Conservation (phyloP, 2,329 filamentous ascomycete genomes). For the Sphaceloma murrayae region DNA sequence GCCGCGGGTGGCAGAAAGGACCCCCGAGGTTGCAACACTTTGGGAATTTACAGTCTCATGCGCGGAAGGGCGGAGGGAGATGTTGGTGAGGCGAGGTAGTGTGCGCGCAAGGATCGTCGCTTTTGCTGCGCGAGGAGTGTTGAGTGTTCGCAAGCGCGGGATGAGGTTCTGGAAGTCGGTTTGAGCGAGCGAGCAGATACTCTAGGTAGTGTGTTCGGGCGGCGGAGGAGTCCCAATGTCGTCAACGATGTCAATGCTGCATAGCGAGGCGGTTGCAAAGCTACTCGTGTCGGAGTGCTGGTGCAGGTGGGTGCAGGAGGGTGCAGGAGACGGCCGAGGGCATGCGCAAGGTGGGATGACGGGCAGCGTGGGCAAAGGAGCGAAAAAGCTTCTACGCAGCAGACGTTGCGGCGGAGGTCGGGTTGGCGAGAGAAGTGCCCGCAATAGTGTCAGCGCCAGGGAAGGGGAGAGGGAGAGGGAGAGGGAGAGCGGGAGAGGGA, state of each 20-base stretch:
- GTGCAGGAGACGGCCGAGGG: not conserved
- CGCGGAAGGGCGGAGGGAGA: not conserved
- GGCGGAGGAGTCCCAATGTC: no score
- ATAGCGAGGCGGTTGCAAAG: not conserved
- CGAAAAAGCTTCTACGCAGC: conserved; percentile 7
- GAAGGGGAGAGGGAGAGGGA: no score
- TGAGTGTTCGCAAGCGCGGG: conserved; percentile 9
- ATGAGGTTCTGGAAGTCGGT: no score
- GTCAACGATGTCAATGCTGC: no score
- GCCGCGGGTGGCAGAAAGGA: conserved; percentile 19
- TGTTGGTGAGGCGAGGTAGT: conserved; percentile 10
- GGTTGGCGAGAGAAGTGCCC: conserved; percentile 1
- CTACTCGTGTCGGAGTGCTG: not conserved
- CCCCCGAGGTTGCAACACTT: conserved; percentile 15
- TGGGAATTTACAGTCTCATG: conserved; percentile 1
- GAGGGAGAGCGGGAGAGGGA: no score
- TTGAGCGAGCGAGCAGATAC: no score
- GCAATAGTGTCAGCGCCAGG: no score
- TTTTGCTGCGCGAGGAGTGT: conserved; percentile 1
- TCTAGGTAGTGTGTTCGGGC: no score
- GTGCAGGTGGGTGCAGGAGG: conserved; percentile 6
- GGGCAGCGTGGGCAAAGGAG: conserved; percentile 13
- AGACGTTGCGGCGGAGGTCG: conserved; percentile 8
- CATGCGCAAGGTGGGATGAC: no score
- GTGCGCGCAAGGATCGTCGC: not conserved